Evolutionary conservation across 306 rosid genomes (phyloP).

Genomic region (Begonia loranthoides): DNA sequence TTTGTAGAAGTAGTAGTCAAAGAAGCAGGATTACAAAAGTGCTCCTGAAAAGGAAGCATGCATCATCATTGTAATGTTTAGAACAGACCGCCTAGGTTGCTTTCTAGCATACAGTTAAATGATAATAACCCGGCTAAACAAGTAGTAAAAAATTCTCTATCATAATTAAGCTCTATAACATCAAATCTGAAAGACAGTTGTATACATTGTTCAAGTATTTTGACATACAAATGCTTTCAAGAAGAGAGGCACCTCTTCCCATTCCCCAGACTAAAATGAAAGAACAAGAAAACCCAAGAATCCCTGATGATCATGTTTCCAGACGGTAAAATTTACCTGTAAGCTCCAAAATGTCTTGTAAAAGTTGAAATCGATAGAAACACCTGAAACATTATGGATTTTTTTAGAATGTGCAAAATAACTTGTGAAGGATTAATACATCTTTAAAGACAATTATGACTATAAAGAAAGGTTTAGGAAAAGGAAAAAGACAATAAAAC

Average conservation of each 20-base stretch:
- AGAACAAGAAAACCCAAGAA: background rate
- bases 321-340: constrained; percentile 40
- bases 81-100: no score
- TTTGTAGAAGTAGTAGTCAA: constrained; percentile 41
- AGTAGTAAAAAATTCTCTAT: no score
- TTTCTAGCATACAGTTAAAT: no score
- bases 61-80: background rate
- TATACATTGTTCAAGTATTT: no score
- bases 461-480: background rate
- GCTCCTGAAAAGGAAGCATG: constrained; percentile 42
- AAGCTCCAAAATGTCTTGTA: constrained; percentile 97
- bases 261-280: no score
- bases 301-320: constrained; percentile 10
- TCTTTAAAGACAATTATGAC: background rate
- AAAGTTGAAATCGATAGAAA: constrained; percentile 95
- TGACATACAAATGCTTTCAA: background rate
- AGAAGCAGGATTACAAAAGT: constrained; percentile 71
- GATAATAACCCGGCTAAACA: no score
- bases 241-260: background rate
- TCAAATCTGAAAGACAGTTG: no score
- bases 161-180: no score
- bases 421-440: background rate
- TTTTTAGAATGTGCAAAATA: no score
- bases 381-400: constrained; percentile 30
- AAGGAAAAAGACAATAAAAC: background rate